Percentiles rank a stretch among this genome's conserved stretches.
phyloP scores from a whole-genome alignment of 768 basidiomycete genomes.

The Leucocoprinus birnbaumii region DNA sequence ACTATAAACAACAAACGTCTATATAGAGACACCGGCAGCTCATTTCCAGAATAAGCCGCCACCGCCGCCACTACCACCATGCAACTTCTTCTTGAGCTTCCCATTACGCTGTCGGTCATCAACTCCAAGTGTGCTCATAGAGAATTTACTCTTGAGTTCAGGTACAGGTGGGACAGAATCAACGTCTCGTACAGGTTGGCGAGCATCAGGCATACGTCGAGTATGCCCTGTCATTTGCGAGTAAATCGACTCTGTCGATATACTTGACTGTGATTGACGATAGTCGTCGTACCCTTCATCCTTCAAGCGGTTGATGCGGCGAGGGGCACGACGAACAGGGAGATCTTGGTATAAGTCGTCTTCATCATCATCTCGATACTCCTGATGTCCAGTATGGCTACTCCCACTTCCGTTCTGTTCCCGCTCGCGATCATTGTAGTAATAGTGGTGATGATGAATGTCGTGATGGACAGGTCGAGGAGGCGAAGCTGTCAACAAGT shows the following conservation, averaged over 20 bases:
- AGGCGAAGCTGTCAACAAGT: not conserved
- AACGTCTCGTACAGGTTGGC: conserved; percentile 47
- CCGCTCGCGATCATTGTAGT: not conserved
- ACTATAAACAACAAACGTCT: conserved; percentile 2
- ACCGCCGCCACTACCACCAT: no score
- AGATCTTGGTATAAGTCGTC: not conserved
- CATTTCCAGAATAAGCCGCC: conserved; percentile 27
- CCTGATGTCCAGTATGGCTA: not conserved
- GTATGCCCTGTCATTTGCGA: conserved; percentile 67
- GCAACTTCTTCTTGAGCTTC: conserved; percentile 18
- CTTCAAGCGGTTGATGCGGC: not conserved
- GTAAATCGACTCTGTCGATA: conserved; percentile 61
- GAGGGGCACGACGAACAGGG: not conserved
- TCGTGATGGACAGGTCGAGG: not conserved
- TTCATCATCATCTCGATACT: not conserved
- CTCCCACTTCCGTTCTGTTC: not conserved
- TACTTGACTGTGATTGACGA: conserved; percentile 40
- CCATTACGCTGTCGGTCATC: conserved; percentile 13
- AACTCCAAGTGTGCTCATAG: conserved; percentile 35
- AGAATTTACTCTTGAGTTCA: conserved; percentile 41
- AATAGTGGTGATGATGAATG: not conserved
- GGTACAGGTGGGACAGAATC: conserved; percentile 16
- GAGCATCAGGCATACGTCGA: conserved; percentile 56
- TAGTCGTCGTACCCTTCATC: conserved; percentile 16
- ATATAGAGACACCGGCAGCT: conserved; percentile 4